Evolutionary conservation across 2,329 filamentous ascomycete genomes (phyloP).

Genomic region (Trichoderma brevicompactum): DNA sequence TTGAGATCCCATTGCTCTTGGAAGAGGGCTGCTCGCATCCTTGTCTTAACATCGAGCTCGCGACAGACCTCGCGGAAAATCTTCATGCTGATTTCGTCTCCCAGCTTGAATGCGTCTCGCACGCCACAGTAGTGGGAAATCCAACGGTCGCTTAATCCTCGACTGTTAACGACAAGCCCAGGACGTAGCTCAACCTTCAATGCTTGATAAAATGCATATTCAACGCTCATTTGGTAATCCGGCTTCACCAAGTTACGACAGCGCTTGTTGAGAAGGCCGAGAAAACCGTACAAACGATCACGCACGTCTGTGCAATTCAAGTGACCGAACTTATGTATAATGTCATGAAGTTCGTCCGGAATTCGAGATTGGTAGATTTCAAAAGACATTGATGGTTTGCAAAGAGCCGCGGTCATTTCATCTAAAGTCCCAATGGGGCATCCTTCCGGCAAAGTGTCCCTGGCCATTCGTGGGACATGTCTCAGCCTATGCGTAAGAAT

Average conservation of each 20-base stretch:
- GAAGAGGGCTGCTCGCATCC: background rate
- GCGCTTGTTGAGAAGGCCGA: background rate
- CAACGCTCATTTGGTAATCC: background rate
- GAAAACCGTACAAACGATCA: conserved; percentile 4
- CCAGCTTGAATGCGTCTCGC: background rate
- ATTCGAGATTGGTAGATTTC: background rate
- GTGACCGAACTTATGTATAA: background rate
- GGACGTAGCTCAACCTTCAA: background rate
- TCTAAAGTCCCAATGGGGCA: background rate
- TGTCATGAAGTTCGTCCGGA: background rate
- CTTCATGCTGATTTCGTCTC: background rate
- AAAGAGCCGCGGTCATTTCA: background rate
- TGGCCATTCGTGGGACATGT: background rate
- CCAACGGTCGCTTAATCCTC: background rate
- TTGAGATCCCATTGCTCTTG: conserved; percentile 9
- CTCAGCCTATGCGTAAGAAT: background rate
- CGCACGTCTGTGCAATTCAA: conserved; percentile 6
- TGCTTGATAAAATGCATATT: conserved; percentile 4
- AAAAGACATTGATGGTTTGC: conserved; percentile 1
- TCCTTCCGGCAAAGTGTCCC: background rate
- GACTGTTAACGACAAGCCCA: background rate
- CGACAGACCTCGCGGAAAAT: conserved; percentile 5
- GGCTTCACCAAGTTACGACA: background rate
- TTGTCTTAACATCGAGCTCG: background rate
- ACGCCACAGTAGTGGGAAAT: background rate